These are phyloP conservation scores for Ceriops tagal DNA, from an alignment of 345 rosid species.

Conservation along the genomic window DNA sequence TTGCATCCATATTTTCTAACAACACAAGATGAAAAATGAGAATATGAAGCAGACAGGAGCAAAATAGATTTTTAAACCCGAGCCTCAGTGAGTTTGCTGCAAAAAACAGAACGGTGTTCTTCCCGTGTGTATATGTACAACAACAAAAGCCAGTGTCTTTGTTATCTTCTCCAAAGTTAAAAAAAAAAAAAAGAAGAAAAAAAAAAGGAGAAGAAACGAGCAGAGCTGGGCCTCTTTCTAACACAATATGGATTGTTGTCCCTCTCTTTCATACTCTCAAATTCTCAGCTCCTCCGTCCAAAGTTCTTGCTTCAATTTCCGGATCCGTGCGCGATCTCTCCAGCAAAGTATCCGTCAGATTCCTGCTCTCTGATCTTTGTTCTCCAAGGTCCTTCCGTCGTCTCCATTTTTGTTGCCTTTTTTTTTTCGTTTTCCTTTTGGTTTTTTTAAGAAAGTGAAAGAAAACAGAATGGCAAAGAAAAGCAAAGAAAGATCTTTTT, in stretches of 20 bases:
- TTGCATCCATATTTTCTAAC: too few species aligned
- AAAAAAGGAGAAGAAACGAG: not conserved
- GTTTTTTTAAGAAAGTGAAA: conserved; percentile 5
- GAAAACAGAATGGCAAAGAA: not conserved
- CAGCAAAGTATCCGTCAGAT: conserved; percentile 11
- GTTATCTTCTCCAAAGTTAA: conserved; percentile 34
- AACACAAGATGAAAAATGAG: too few species aligned
- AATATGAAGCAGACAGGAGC: too few species aligned
- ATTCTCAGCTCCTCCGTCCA: conserved; percentile 28
- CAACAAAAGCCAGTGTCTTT: conserved; percentile 8
- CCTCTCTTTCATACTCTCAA: conserved; percentile 13
- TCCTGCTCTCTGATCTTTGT: conserved; percentile 25
- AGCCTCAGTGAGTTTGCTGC: too few species aligned
- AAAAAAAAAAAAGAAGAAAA: not conserved
- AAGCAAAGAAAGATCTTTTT: not conserved
- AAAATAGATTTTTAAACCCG: too few species aligned
- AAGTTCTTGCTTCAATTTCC: conserved; percentile 24
- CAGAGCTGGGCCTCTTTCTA: not conserved
- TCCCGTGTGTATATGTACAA: not conserved
- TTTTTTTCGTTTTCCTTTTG: not conserved
- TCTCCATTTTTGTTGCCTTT: not conserved
- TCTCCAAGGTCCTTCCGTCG: conserved; percentile 10
- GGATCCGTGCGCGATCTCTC: conserved; percentile 30
- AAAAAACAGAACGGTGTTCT: not conserved
- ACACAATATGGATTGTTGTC: conserved; percentile 36